Percentiles rank a stretch among this genome's conserved stretches.
Evolutionary conservation across 2,329 filamentous ascomycete genomes (phyloP).

Genomic region (Boeremia lycopersici): DNA sequence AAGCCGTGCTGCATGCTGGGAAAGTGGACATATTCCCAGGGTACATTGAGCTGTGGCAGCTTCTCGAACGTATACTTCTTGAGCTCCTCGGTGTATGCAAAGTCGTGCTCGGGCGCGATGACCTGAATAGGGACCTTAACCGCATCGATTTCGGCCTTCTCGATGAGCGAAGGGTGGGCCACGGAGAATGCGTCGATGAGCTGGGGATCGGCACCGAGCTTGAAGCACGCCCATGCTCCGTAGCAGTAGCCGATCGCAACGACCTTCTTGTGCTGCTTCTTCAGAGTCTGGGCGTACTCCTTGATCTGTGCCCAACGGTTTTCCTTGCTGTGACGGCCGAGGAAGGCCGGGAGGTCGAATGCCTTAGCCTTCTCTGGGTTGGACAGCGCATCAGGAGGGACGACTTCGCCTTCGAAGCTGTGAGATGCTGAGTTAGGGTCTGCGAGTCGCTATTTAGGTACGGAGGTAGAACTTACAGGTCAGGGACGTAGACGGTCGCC

Average conservation of each 20-base stretch:
- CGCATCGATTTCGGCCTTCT: slow-evolving; percentile 38
- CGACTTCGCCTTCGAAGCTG: slow-evolving; percentile 43
- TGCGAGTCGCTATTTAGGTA: neutral
- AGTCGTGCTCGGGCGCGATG: slow-evolving; percentile 37
- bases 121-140: slow-evolving; percentile 42
- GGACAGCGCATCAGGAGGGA: slow-evolving; percentile 31
- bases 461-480: slow-evolving; percentile 42
- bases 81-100: slow-evolving; percentile 35
- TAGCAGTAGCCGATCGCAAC: slow-evolving; percentile 58
- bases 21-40: slow-evolving; percentile 45
- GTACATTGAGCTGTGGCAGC: slow-evolving; percentile 37
- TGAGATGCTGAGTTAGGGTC: neutral
- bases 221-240: slow-evolving; percentile 49
- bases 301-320: slow-evolving; percentile 49
- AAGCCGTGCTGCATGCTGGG: slow-evolving; percentile 43
- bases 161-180: slow-evolving; percentile 40
- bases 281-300: slow-evolving; percentile 45
- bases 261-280: slow-evolving; percentile 47
- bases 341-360: slow-evolving; percentile 51
- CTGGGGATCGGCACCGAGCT: slow-evolving; percentile 39
- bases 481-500: slow-evolving; percentile 55
- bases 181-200: slow-evolving; percentile 40
- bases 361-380: slow-evolving; percentile 36
- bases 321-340: slow-evolving; percentile 46
- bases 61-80: slow-evolving; percentile 36